phyloP scores from a whole-genome alignment of 176 grass and related monocot genomes.

The Zoysia japonica region DNA sequence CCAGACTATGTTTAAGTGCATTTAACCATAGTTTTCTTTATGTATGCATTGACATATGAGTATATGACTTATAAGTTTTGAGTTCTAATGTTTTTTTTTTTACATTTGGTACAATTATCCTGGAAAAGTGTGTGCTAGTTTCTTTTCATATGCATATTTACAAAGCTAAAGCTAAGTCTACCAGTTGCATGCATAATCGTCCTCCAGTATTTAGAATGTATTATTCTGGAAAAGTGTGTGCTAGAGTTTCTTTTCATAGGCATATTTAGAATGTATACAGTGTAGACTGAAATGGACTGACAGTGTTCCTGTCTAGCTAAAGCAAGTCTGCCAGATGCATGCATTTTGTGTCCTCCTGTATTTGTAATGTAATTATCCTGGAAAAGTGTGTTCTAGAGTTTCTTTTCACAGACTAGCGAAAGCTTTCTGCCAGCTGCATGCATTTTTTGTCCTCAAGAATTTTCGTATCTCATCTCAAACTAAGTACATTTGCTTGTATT shows the following conservation, averaged over 20 bases:
- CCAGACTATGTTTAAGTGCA: slow-evolving; percentile 24
- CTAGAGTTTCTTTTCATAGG: slow-evolving; percentile 9
- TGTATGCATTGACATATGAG: slow-evolving; percentile 3
- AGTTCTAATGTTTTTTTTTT: background rate
- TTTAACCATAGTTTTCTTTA: slow-evolving; percentile 3
- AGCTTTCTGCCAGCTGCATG: slow-evolving; percentile 17
- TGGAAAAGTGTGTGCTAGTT: background rate
- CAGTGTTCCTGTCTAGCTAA: slow-evolving; percentile 7
- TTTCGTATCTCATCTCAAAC: background rate
- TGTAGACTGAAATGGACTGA: slow-evolving; percentile 1
- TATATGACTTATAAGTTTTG: background rate
- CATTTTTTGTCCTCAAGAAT: background rate
- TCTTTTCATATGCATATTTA: background rate
- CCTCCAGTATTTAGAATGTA: too few species aligned
- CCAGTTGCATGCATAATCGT: too few species aligned
- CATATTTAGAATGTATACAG: background rate
- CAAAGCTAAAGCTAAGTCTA: too few species aligned
- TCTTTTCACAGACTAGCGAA: slow-evolving; percentile 11
- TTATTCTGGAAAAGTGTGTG: background rate
- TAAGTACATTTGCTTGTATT: background rate
- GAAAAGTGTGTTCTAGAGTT: background rate
- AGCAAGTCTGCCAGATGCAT: slow-evolving; percentile 21
- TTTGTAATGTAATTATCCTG: background rate
- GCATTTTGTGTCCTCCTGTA: background rate
- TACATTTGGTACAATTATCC: background rate